Evolutionary conservation across 495 filamentous ascomycete genomes (phyloP), one percentile per base, ranked within the genome.

Genomic region (Tuber melanosporum): DNA sequence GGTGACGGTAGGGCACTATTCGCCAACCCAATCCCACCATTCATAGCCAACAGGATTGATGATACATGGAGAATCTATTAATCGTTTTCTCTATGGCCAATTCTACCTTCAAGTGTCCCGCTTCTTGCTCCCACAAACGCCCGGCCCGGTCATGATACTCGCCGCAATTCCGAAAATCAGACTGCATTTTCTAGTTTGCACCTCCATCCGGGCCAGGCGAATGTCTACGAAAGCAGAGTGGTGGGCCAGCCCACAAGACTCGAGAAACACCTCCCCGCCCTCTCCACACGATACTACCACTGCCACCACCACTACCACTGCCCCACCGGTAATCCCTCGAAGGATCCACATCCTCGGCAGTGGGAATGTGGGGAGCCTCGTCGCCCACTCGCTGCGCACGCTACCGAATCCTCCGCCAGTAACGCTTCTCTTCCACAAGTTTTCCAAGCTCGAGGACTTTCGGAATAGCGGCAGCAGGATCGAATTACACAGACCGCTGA

Each of bases 311-410:
- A 43, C 74, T n/a, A 14, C 39, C 57, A 32, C 49, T 71, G 12
- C 8, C 49, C 1, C 57, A 74, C 45, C 79, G 71, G 17, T 73
- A 74, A 39, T 73, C 79, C 39, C 71, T 26, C 57, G 57, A 66
- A 66, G 80, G 62, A 85, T 91, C 5, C 84, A 90, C 75, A 82
- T 91, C 72, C 83, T 90, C 36, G 89, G 89, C 2, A 72, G 87
- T 46, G 89, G 89, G 8, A 90, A 88, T 74, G 78, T 91, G 26
- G 89, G 89, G 0, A 84, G 85, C 36, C 81, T 90, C 19, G 80
- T 90, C 71, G 85, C 87, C 4, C 86, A 90, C 72, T 81, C 85
- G 79, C 85, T 84, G 81, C 86, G 62, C 77, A 80, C 71, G 74
- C 80, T 72, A 77, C 87, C 70, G 77, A 78, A 71, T 69, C 84